Conservation (phyloP, 805 yeast species). For the Groenewaldozyma tartarivorans region DNA sequence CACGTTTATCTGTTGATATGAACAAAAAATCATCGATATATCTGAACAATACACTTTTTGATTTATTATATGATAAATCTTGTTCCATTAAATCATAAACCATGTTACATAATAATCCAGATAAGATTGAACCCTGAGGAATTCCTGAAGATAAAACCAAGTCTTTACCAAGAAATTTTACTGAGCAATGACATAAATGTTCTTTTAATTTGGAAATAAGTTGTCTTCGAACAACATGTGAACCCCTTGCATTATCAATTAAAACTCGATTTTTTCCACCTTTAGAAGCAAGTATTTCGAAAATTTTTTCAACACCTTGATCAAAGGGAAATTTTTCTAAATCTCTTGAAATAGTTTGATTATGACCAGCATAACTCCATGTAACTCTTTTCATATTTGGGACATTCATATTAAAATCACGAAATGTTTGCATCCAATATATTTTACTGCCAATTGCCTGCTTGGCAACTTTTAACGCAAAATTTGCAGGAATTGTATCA, state of each 20-base stretch:
- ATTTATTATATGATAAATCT: constrained; percentile 14
- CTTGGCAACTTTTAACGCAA: constrained; percentile 11
- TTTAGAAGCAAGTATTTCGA: not conserved
- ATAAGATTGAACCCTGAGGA: constrained; percentile 77
- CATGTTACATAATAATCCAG: constrained; percentile 65
- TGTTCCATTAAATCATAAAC: constrained; percentile 53
- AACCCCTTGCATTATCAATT: constrained; percentile 25
- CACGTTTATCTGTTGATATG: constrained; percentile 37
- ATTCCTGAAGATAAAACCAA: constrained; percentile 56
- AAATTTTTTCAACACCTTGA: not conserved
- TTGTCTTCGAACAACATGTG: constrained; percentile 33
- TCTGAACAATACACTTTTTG: constrained; percentile 41
- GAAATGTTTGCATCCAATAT: constrained; percentile 9
- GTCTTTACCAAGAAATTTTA: constrained; percentile 28
- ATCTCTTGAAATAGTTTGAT: not conserved
- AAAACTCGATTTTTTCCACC: not conserved
- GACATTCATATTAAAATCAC: not conserved
- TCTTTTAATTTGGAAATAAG: constrained; percentile 36
- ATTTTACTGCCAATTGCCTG: constrained; percentile 8
- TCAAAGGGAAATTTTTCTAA: not conserved
- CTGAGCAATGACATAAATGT: constrained; percentile 45
- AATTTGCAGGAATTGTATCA: constrained; percentile 44
- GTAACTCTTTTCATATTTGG: not conserved
- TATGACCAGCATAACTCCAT: not conserved
- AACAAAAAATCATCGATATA: constrained; percentile 80